A percentile compares a stretch with the other conserved stretches of the same genome.
These are phyloP conservation scores for Albifimbria verrucaria DNA, from an alignment of 2,329 filamentous ascomycete genomes.

Conservation along the genomic window DNA sequence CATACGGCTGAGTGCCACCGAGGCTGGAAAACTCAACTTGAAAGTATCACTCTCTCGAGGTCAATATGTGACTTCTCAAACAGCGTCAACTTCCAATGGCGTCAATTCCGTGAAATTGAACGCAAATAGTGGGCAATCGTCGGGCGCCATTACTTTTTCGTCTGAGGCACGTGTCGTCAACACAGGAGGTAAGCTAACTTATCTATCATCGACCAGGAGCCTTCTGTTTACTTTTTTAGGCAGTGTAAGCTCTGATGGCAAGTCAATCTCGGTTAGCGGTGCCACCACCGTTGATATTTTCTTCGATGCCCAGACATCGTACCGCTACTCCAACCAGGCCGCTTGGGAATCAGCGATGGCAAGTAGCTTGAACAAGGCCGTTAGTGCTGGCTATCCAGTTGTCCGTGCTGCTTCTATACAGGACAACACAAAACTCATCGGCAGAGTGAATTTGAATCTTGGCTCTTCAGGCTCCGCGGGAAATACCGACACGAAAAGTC, in stretches of 20 bases:
- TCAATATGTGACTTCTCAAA: constrained; percentile 11
- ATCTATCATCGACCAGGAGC: neutral
- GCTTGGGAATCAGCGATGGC: constrained; percentile 17
- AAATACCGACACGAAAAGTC: neutral
- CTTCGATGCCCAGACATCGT: constrained; percentile 20
- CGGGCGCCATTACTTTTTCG: constrained; percentile 16
- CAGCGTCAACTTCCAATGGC: constrained; percentile 8
- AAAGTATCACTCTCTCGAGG: constrained; percentile 13
- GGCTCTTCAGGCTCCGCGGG: constrained; percentile 10
- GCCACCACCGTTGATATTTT: constrained; percentile 21
- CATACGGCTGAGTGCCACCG: constrained; percentile 17
- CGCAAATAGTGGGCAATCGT: constrained; percentile 16
- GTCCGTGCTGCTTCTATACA: constrained; percentile 14
- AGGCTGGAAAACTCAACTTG: constrained; percentile 12
- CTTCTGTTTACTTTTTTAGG: constrained; percentile 4
- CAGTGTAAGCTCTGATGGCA: constrained; percentile 8
- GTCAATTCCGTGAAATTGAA: constrained; percentile 13
- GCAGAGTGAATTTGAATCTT: constrained; percentile 17
- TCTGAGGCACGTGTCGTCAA: constrained; percentile 16
- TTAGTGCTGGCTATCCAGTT: constrained; percentile 9
- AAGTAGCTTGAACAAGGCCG: constrained; percentile 17
- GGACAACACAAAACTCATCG: constrained; percentile 15
- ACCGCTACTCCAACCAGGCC: constrained; percentile 16
- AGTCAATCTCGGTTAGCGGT: constrained; percentile 12
- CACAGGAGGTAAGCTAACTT: constrained; percentile 9